Evolutionary conservation across 805 yeast species (phyloP), one percentile per base, ranked within the genome.

Genomic region (Hanseniaspora taiwanica): DNA sequence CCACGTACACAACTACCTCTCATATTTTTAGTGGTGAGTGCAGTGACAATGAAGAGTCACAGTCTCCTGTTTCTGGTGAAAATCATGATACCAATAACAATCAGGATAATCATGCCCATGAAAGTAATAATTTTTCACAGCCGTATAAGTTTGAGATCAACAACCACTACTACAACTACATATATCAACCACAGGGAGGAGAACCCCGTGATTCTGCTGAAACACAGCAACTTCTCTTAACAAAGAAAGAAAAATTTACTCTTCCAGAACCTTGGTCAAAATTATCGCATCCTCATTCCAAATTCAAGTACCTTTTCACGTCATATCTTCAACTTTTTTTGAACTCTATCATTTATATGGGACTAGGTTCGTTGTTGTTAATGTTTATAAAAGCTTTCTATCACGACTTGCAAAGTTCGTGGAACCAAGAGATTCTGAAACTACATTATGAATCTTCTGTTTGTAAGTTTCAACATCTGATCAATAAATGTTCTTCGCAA

Each of bases 191-290:
- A 17, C 4, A 7, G 17, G 32, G 2, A 39, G 40, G 10, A 33
- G 38, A 17, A 32, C 29, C 12, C 7, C 21, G 17, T 8, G 40
- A 7, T 27, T 20, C 37, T 4, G 41, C 43, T 31, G 43, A 42
- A 25, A 57, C 55, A 5, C 50, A 55, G 2, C 51, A 49, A 20
- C 42, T 55, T 18, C 59, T 51, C 10, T 14, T 12, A 25, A 14
- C 29, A 25, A 12, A 25, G 14, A 13, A 25, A 25, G 29, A 7
- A 4, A 13, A 25, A 7, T 5, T 8, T 4, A 12, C 29, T 25
- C 29, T 78, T 24, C 84, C 84, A 1, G 60, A 62, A 2, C 81
- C 83, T 0, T 77, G 83, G 83, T 69, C 72, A 5, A 42, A 62
- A 6, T 50, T 57, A 6, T 70, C 76, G 3, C 51, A 60, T 10